These are phyloP conservation scores for Chondrus crispus DNA, from an alignment of 23 red algal genomes.

Conservation along the genomic window DNA sequence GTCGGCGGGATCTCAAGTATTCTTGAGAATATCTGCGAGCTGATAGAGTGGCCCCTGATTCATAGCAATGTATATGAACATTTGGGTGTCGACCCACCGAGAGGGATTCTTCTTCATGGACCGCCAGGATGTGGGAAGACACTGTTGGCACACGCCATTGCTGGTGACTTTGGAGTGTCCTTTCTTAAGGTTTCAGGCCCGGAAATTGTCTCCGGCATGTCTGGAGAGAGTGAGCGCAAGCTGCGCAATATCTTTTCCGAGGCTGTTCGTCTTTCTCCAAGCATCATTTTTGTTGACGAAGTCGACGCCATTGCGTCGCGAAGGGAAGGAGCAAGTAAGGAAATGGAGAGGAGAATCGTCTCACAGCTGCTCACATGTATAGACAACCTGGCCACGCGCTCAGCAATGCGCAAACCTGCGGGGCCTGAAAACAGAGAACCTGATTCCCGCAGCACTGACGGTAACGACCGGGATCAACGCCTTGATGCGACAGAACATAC, in stretches of 20 bases:
- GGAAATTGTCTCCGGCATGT: conserved; percentile 85
- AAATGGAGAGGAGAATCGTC: conserved; percentile 86
- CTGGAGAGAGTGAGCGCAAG: conserved; percentile 79
- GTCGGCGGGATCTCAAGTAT: conserved; percentile 61
- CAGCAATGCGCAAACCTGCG: neutral
- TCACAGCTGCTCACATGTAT: conserved; percentile 84
- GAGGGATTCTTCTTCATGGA: conserved; percentile 93
- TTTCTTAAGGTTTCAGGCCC: conserved; percentile 79
- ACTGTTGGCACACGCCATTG: conserved; percentile 82
- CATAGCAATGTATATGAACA: conserved; percentile 65
- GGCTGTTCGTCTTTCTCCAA: conserved; percentile 55
- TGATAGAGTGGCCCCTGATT: conserved; percentile 84
- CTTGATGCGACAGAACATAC: neutral
- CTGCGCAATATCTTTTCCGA: conserved; percentile 76
- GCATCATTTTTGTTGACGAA: conserved; percentile 96
- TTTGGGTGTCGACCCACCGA: conserved; percentile 84
- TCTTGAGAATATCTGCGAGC: conserved; percentile 57
- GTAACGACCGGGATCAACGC: neutral
- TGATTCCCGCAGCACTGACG: neutral
- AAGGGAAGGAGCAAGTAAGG: conserved; percentile 71
- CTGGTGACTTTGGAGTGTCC: conserved; percentile 87
- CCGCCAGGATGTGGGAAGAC: conserved; percentile 97
- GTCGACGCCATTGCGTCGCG: conserved; percentile 80
- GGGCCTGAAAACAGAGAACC: neutral
- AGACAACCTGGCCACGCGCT: conserved; percentile 38